Evolutionary conservation across 1,284 basidiomycete species (phyloP), one percentile per base, ranked within the genome.

Genomic region (Tylopilus sp.): DNA sequence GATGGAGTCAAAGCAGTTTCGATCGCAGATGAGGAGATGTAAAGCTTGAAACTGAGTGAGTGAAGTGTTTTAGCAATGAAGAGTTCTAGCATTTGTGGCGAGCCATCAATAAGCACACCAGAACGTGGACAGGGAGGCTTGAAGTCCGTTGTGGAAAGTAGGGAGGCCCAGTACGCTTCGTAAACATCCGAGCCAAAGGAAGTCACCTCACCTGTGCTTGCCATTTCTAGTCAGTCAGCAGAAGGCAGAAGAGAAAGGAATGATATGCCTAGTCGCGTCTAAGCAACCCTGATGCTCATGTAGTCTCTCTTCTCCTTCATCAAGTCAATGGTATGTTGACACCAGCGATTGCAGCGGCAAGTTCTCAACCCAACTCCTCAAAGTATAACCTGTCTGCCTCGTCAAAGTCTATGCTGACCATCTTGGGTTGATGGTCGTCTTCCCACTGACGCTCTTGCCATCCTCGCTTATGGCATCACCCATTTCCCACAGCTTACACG

Each of bases 301-400:
- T 99, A 98, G 81, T 98, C 93, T 52, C 95, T 87, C 82, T 93
- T 88, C 80, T 94, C 85, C 50, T 90, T 87, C 97, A 99, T 99
- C 68, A 96, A 82, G 78, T 98, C 96, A n/a, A 96, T 82, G 98
- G 98, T 1, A 99, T 95, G 71, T 96, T 87, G 76, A 93, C 84
- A 65, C 90, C 93, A 52, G 95, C 90, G 75, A 99, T 99, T 27
- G 97, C 98, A 39, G 90, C 88, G 12, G 97, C 95, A 8, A 98
- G 90, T 83, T 99, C 98, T 81, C 90, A 98, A 65, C 96, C 95
- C 67, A 99, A 88, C 81, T 98, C 97, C 82, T 99, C 98, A 78
- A 99, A 99, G 87, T 99, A 99, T 64, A 99, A 85, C 68, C 98
- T 87, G 78, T 99, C 97, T 29, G 98, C 98, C 84, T 99, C 98